phyloP scores from a whole-genome alignment of 2,329 filamentous ascomycete species.

The Diplodia mutila region DNA sequence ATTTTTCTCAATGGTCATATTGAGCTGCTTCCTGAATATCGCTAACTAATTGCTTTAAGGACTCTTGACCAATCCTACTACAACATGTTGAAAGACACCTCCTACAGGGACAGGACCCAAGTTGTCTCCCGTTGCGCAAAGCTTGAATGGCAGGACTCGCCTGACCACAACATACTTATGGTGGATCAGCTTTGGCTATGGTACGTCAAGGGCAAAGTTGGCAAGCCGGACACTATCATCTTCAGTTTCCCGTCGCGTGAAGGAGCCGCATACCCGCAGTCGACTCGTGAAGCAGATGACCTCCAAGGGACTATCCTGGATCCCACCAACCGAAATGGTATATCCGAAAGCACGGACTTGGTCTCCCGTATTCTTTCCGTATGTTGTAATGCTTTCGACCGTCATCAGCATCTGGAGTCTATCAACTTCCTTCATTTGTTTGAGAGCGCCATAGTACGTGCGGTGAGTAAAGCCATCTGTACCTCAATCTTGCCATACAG shows the following conservation, averaged over 20 bases:
- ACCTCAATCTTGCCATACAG: conserved; percentile 29
- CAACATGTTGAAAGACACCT: conserved; percentile 20
- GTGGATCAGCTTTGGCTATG: conserved; percentile 72
- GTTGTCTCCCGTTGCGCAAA: conserved; percentile 20
- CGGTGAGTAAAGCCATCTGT: conserved; percentile 50
- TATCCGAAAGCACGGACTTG: conserved; percentile 24
- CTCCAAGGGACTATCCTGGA: conserved; percentile 20
- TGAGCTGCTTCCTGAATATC: not conserved
- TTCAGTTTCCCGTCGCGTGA: conserved; percentile 16
- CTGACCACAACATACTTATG: conserved; percentile 66
- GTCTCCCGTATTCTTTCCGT: conserved; percentile 27
- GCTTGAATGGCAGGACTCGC: not conserved
- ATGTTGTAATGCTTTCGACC: conserved; percentile 63
- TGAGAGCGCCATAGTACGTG: conserved; percentile 57
- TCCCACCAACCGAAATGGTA: conserved; percentile 6
- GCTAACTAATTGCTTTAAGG: not conserved
- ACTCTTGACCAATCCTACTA: conserved; percentile 23
- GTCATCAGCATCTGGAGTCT: conserved; percentile 53
- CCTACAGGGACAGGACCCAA: conserved; percentile 17
- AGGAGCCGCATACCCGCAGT: not conserved
- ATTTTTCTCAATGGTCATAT: too few species aligned
- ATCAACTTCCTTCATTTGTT: conserved; percentile 63
- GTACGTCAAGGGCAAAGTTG: conserved; percentile 51
- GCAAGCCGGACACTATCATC: conserved; percentile 11
- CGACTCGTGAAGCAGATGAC: conserved; percentile 21